Conservation (phyloP, 257 asterid species). For the Plantago ovata region DNA sequence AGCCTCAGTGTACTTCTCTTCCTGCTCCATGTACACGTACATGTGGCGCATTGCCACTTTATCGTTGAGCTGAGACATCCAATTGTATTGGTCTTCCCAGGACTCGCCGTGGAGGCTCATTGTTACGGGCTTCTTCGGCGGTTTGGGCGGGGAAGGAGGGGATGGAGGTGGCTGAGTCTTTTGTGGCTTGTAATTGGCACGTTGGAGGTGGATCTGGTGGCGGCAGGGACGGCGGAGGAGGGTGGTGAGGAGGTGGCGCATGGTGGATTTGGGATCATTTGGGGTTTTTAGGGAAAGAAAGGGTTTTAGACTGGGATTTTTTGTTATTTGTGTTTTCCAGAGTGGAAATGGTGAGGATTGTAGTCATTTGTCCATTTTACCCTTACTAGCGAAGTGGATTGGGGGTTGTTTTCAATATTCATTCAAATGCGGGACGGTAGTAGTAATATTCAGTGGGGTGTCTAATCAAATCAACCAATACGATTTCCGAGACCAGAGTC, state of each 20-base stretch:
- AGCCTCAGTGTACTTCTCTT: constrained; percentile 95
- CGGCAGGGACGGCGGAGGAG: constrained; percentile 42
- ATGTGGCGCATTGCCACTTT: constrained; percentile 95
- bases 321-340: too few species aligned
- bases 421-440: too few species aligned
- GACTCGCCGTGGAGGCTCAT: constrained; percentile 72
- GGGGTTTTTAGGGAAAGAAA: background rate
- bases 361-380: too few species aligned
- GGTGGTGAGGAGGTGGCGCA: constrained; percentile 63
- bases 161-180: constrained; percentile 60
- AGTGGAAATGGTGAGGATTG: too few species aligned
- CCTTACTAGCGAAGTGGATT: too few species aligned
- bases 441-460: too few species aligned
- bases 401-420: too few species aligned
- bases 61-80: constrained; percentile 92
- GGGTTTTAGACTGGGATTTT: constrained; percentile 16
- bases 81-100: constrained; percentile 80
- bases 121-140: constrained; percentile 72
- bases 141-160: constrained; percentile 76
- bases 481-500: too few species aligned
- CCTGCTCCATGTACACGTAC: constrained; percentile 97
- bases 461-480: too few species aligned
- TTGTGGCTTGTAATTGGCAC: constrained; percentile 69
- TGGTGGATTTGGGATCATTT: constrained; percentile 27
- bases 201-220: constrained; percentile 31